A percentile compares a stretch with the other conserved stretches of the same genome.
phyloP scores from a whole-genome alignment of 2,329 filamentous ascomycete genomes.

The Trichoderma gracile region DNA sequence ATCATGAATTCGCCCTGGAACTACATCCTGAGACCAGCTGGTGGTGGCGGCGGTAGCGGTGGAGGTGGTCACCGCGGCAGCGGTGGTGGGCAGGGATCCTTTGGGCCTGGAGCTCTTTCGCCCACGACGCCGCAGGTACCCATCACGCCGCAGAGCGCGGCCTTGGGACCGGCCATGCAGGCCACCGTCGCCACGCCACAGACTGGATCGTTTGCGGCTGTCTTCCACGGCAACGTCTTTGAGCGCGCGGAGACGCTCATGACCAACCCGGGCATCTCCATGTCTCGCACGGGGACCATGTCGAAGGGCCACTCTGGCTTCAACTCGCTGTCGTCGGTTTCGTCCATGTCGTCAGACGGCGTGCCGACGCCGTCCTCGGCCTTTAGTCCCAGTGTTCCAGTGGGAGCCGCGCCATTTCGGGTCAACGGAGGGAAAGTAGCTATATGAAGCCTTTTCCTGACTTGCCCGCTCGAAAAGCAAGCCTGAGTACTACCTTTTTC shows the following conservation, averaged over 20 bases:
- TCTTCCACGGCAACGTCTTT: slow-evolving; percentile 61
- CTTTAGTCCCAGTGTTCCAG: slow-evolving; percentile 38
- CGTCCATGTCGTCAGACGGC: slow-evolving; percentile 46
- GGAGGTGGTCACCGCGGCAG: too few relatives aligned
- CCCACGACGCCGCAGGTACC: slow-evolving; percentile 48
- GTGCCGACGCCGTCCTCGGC: slow-evolving; percentile 35
- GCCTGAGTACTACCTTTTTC: background rate
- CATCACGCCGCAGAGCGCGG: slow-evolving; percentile 86
- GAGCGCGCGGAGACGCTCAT: slow-evolving; percentile 60
- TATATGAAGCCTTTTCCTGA: slow-evolving; percentile 34
- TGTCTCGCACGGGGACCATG: slow-evolving; percentile 54
- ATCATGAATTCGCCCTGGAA: slow-evolving; percentile 65
- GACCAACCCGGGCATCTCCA: slow-evolving; percentile 58
- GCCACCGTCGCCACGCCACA: slow-evolving; percentile 78
- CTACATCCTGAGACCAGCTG: slow-evolving; percentile 41
- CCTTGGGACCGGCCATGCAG: slow-evolving; percentile 84
- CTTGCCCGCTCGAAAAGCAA: background rate
- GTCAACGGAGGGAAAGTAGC: slow-evolving; percentile 44
- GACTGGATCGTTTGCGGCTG: slow-evolving; percentile 55
- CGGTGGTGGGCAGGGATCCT: slow-evolving; percentile 1
- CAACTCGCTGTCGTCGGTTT: slow-evolving; percentile 45
- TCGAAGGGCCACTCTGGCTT: slow-evolving; percentile 45
- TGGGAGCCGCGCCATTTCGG: slow-evolving; percentile 38
- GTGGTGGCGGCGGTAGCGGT: background rate
- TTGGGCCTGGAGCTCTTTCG: slow-evolving; percentile 18